Conservation (phyloP, 2,329 filamentous ascomycete species). For the Botrytis elliptica region DNA sequence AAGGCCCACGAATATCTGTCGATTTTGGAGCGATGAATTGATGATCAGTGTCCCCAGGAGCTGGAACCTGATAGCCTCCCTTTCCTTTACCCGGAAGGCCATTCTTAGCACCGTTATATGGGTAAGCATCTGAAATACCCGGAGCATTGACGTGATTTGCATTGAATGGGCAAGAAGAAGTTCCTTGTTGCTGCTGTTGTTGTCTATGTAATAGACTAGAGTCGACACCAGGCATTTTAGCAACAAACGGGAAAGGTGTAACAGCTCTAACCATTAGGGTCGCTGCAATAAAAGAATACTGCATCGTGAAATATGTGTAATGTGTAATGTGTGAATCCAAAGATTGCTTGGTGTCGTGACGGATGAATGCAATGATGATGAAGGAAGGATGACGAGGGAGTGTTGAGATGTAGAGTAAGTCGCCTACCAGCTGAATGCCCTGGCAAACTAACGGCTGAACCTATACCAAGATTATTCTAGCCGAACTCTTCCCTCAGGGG, state of each 20-base stretch:
- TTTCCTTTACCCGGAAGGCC: constrained; percentile 41
- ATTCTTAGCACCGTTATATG: constrained; percentile 9
- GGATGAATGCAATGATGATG: background rate
- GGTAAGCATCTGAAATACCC: background rate
- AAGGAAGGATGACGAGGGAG: background rate
- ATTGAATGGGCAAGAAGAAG: background rate
- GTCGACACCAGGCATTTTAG: constrained; percentile 41
- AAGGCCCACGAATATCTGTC: constrained; percentile 29
- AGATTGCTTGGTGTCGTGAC: background rate
- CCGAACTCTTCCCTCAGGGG: background rate
- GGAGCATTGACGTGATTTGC: constrained; percentile 3
- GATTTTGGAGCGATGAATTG: constrained; percentile 24
- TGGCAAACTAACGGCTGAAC: background rate
- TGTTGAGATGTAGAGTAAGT: background rate
- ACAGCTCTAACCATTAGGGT: constrained; percentile 23
- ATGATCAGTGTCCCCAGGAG: constrained; percentile 36
- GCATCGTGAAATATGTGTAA: background rate
- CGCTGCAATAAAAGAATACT: background rate
- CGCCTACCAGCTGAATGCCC: background rate
- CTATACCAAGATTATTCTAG: background rate
- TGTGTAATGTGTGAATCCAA: background rate
- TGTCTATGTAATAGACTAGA: constrained; percentile 36
- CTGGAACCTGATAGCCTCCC: constrained; percentile 47
- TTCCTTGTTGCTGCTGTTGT: constrained; percentile 13
- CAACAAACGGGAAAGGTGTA: constrained; percentile 43